Evolutionary conservation across 2,329 filamentous ascomycete genomes (phyloP), one percentile per base, ranked within the genome.

Genomic region (Exophiala dermatitidis): DNA sequence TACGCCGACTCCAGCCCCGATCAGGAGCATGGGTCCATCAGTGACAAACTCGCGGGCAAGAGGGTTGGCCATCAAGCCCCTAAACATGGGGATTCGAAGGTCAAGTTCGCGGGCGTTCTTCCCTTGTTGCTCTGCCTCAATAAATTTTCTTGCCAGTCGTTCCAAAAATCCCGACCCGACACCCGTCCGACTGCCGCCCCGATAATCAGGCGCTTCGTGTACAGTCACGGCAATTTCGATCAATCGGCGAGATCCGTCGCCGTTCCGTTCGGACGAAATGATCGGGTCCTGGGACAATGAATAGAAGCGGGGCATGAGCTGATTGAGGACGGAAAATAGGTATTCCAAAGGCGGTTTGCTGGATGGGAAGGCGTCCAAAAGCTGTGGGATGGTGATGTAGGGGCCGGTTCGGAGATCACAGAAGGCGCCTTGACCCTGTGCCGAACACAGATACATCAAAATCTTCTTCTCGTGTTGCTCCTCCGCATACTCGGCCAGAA

Each of bases 171-270:
- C 93, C 10, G 90, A 95, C 45, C 90, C 89, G 7, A 96, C 84
- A 44, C 93, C 93, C 0, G 88, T 90, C 37, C 93, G 84, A 53
- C 69, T 71, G 36, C 85, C 84, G 46, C 76, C 77, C 50, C 78
- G 80, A 86, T 88, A 96, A 70, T 95, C 85, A 32, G 81, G 74
- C 2, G 84, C 82, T 69, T 96, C 89, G 69, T 97, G 93, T 56
- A 98, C 84, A 5, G 90, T 94, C 53, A 98, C 93, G n/a, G 93
- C 93, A 65, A 97, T 87, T 73, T 97, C 93, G 64, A 98, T 84
- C 55, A 97, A 74, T 31, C 90, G 86, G 32, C 91, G 86, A 60
- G 87, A 86, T 61, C 81, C 79, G 59, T 85, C 81, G 37, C 82
- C 80, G 59, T 86, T 85, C 26, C 83, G 79, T 58, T 80, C 79